phyloP scores from a whole-genome alignment of 164 flowering plant species.

The Vitis riparia region DNA sequence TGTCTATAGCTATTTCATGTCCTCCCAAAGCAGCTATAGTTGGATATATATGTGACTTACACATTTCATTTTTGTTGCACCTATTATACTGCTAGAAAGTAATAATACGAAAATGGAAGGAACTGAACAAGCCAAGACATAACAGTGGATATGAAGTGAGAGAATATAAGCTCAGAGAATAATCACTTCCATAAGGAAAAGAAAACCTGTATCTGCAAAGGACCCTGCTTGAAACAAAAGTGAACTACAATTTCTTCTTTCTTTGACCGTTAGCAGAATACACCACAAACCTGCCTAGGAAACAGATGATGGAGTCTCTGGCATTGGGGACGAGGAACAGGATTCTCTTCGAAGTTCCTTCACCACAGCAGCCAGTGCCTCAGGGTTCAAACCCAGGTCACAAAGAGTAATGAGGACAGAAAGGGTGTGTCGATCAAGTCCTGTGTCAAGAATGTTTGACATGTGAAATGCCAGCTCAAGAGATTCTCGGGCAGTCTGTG shows the following conservation, averaged over 20 bases:
- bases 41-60: too few species aligned
- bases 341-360: constrained; percentile 62
- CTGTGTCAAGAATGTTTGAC: constrained; percentile 88
- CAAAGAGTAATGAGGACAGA: constrained; percentile 80
- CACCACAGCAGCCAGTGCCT: constrained; percentile 73
- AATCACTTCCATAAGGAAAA: background rate
- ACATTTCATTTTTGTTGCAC: background rate
- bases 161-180: background rate
- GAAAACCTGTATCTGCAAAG: background rate
- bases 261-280: background rate
- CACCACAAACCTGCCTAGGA: constrained; percentile 5
- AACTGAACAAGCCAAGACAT: background rate
- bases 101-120: background rate
- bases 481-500: constrained; percentile 62
- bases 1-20: too few species aligned
- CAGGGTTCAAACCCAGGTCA: constrained; percentile 78
- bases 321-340: constrained; percentile 18
- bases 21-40: too few species aligned
- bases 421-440: constrained; percentile 90
- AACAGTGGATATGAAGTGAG: background rate
- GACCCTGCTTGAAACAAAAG: background rate
- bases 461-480: constrained; percentile 73
- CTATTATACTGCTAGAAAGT: background rate
- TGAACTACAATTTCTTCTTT: background rate
- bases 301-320: constrained; percentile 9